Conservation (phyloP, 2,329 filamentous ascomycete genomes). For the Ascomycota sp. region DNA sequence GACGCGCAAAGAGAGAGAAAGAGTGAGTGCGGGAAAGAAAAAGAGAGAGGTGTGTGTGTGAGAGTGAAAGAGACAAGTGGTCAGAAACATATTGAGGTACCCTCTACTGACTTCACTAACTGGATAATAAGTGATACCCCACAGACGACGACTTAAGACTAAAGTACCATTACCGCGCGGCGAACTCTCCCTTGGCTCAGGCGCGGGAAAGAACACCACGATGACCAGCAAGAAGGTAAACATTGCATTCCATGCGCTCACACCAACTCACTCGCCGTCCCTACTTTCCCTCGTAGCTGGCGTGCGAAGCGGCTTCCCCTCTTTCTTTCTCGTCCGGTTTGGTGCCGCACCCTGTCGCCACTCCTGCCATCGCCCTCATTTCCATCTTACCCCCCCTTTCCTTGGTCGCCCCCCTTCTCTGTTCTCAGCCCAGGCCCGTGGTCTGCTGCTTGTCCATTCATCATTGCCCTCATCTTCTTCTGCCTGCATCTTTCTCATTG, state of each 20-base stretch:
- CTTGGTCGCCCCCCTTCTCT: constrained; percentile 2
- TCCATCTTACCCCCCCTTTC: constrained; percentile 1
- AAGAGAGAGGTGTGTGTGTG: no score
- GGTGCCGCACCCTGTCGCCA: constrained; percentile 1
- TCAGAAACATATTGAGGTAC: no score
- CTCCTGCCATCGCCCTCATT: not conserved
- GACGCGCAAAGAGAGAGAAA: no score
- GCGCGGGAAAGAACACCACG: constrained; percentile 2
- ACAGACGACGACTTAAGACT: no score
- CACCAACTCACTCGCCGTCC: constrained; percentile 1
- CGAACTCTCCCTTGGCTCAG: not conserved
- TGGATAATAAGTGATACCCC: no score
- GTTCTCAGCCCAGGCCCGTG: not conserved
- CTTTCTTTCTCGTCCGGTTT: not conserved
- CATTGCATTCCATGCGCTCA: constrained; percentile 10
- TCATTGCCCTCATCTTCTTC: not conserved
- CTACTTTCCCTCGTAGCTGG: not conserved
- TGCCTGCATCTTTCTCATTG: not conserved
- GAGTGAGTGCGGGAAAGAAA: no score
- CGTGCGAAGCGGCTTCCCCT: not conserved
- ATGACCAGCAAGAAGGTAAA: constrained; percentile 6
- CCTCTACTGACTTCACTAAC: no score
- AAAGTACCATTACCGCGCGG: not conserved
- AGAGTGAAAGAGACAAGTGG: no score
- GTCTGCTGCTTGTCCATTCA: not conserved